A percentile compares a stretch with the other conserved stretches of the same genome.
Conservation (phyloP, 1,284 basidiomycete genomes). For the Rhodotorula sp. region DNA sequence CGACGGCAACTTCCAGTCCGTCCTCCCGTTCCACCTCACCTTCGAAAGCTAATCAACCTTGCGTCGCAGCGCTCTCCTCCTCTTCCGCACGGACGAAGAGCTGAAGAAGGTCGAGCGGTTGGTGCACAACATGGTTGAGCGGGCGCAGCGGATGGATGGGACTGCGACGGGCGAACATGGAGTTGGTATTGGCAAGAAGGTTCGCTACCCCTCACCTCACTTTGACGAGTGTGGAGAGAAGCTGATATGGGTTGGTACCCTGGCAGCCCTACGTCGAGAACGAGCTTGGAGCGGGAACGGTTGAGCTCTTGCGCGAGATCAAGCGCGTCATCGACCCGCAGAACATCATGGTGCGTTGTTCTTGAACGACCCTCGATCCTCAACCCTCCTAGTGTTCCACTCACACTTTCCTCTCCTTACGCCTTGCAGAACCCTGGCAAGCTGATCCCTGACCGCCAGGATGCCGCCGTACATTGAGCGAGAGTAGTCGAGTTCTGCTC, state of each 20-base stretch:
- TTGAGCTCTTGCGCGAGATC: conserved; percentile 41
- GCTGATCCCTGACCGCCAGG: conserved; percentile 25
- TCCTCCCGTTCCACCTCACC: background rate
- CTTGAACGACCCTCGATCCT: too few relatives aligned
- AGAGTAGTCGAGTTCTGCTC: background rate
- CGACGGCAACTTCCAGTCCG: conserved; percentile 41
- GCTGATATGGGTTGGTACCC: too few relatives aligned
- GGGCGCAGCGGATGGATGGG: conserved; percentile 71
- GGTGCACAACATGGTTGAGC: conserved; percentile 66
- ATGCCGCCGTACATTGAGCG: background rate
- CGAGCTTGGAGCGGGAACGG: conserved; percentile 43
- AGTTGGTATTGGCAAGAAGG: conserved; percentile 43
- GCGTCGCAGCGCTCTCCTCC: conserved; percentile 48
- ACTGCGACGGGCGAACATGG: conserved; percentile 59
- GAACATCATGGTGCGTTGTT: conserved; percentile 40
- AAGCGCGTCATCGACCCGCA: conserved; percentile 43
- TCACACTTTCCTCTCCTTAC: background rate
- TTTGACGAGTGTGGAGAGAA: too few relatives aligned
- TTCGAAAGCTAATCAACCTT: background rate
- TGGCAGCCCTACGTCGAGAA: conserved; percentile 38
- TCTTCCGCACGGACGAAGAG: conserved; percentile 66
- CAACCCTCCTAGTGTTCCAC: background rate
- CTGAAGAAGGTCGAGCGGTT: conserved; percentile 56
- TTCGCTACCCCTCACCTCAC: background rate
- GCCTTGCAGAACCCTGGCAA: conserved; percentile 36